Percentiles rank a stretch among this genome's conserved stretches.
Evolutionary conservation across 2,329 filamentous ascomycete species (phyloP).

Genomic region (Fusarium sp.): DNA sequence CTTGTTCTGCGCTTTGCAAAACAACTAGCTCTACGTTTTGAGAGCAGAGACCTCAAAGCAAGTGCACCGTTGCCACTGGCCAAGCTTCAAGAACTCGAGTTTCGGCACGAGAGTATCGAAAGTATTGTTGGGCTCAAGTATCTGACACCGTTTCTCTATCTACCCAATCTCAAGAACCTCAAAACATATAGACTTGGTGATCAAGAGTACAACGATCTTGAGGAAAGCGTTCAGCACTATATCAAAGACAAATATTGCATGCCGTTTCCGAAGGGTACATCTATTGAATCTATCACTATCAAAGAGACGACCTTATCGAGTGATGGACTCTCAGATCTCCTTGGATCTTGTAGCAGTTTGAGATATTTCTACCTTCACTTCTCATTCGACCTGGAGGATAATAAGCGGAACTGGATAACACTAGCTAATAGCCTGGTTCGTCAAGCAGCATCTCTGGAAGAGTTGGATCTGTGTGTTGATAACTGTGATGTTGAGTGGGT

Average conservation of each 20-base stretch:
- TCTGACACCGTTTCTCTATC: background rate
- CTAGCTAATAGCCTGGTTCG: background rate
- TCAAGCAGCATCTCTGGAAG: background rate
- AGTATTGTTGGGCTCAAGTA: background rate
- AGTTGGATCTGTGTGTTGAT: background rate
- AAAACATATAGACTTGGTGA: background rate
- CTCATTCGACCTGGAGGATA: accelerated
- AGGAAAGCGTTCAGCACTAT: accelerated
- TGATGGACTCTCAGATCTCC: background rate
- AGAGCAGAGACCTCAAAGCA: accelerated
- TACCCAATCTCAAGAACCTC: background rate
- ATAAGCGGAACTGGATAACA: accelerated
- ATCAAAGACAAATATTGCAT: background rate
- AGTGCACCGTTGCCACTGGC: background rate
- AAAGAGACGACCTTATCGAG: background rate
- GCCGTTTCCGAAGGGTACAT: background rate
- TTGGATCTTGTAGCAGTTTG: background rate
- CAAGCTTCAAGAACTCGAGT: background rate
- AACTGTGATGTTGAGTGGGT: background rate
- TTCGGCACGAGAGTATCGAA: background rate
- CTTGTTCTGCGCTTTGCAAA: background rate
- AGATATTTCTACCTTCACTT: background rate
- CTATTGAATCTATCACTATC: background rate
- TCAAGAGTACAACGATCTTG: background rate
- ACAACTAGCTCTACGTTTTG: background rate